A percentile compares a stretch with the other conserved stretches of the same genome.
Conservation (phyloP, 164 flowering plant genomes). For the Vitis riparia region DNA sequence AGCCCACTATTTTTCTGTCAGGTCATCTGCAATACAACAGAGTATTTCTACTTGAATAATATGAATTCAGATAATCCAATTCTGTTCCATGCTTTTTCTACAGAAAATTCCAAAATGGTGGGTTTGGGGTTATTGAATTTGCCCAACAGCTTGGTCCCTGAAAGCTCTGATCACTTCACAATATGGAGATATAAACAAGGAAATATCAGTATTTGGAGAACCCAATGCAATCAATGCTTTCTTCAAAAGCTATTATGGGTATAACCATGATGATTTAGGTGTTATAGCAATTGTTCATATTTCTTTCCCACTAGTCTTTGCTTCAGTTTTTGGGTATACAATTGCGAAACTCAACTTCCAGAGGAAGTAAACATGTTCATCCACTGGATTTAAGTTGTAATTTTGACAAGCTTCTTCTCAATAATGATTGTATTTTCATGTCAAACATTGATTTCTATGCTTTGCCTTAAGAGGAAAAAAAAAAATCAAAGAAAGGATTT, state of each 20-base stretch:
- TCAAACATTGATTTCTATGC: too few relatives aligned
- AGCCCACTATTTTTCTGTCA: neutral
- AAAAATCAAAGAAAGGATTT: neutral
- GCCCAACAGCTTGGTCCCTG: conserved; percentile 44
- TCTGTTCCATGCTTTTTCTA: neutral
- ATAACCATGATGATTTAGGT: conserved; percentile 19
- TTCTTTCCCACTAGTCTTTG: conserved; percentile 32
- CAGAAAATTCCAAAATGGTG: conserved; percentile 48
- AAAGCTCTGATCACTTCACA: conserved; percentile 41
- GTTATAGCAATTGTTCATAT: conserved; percentile 26
- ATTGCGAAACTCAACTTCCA: conserved; percentile 41
- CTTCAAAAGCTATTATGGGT: conserved; percentile 35
- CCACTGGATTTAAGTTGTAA: too few relatives aligned
- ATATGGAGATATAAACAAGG: conserved; percentile 33
- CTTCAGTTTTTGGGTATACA: conserved; percentile 30
- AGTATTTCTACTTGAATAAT: too few relatives aligned
- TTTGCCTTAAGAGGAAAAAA: neutral
- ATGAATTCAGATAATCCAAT: too few relatives aligned
- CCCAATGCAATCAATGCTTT: conserved; percentile 23
- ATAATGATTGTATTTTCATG: too few relatives aligned
- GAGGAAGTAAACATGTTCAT: conserved; percentile 20
- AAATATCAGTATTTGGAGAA: conserved; percentile 28
- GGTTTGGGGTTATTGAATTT: conserved; percentile 40
- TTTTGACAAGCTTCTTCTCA: too few relatives aligned
- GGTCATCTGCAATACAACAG: too few relatives aligned